Evolutionary conservation across 495 filamentous ascomycete species (phyloP).

Genomic region (Trypethelium eluteriae): DNA sequence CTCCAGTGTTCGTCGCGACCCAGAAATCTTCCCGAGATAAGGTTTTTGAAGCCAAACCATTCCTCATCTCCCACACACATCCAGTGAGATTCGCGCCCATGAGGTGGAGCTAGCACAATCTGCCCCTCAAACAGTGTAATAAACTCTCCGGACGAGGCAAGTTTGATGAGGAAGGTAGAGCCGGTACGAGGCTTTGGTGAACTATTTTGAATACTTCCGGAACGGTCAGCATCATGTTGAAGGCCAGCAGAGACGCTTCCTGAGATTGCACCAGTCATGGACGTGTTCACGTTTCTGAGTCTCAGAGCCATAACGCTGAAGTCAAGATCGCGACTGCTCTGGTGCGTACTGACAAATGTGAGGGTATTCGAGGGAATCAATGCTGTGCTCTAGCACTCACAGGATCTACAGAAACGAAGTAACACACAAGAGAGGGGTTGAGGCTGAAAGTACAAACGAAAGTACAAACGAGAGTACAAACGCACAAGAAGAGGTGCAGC

Average conservation of each 20-base stretch:
- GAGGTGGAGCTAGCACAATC: background rate
- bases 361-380: no score
- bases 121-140: background rate
- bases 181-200: background rate
- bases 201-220: background rate
- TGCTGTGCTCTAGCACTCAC: no score
- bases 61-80: background rate
- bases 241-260: background rate
- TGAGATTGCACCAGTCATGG: background rate
- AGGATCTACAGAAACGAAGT: no score
- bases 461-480: no score
- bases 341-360: no score
- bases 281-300: no score
- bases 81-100: constrained; percentile 1
- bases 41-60: background rate
- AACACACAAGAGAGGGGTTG: no score
- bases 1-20: background rate
- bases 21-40: background rate
- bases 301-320: no score
- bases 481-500: no score
- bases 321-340: no score
- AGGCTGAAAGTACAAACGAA: no score
- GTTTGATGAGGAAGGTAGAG: background rate
- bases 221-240: background rate
- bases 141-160: background rate